These are phyloP conservation scores for Austroboletus niveus DNA, from an alignment of 1,284 basidiomycete genomes.

Conservation along the genomic window DNA sequence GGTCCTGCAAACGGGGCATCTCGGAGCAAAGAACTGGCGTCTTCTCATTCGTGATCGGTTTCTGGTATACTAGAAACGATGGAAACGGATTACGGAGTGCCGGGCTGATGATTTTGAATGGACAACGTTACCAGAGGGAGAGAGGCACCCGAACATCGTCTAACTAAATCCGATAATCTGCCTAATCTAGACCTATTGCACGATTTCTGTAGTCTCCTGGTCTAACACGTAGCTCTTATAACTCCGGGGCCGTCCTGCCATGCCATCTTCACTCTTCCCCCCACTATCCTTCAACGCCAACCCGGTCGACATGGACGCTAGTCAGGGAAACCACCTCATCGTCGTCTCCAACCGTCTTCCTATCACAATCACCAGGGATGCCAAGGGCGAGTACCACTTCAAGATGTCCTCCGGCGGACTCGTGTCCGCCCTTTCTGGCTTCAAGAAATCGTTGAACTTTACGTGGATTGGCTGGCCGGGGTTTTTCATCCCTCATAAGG, in stretches of 20 bases:
- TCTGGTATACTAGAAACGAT: neutral
- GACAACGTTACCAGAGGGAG: neutral
- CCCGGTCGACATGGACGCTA: constrained; percentile 38
- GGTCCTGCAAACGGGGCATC: constrained; percentile 12
- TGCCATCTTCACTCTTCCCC: constrained; percentile 30
- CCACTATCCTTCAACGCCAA: constrained; percentile 29
- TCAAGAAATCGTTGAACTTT: constrained; percentile 95
- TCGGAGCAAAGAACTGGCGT: constrained; percentile 7
- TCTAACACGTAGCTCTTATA: constrained; percentile 30
- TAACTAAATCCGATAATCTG: constrained; percentile 32
- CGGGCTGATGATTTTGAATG: neutral
- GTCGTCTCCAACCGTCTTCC: constrained; percentile 96
- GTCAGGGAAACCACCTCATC: constrained; percentile 72
- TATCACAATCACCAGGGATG: constrained; percentile 88
- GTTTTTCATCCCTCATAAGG: constrained; percentile 86
- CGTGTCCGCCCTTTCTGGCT: constrained; percentile 90
- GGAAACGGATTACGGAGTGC: constrained; percentile 7
- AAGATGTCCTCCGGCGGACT: constrained; percentile 97
- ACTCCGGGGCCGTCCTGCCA: constrained; percentile 10
- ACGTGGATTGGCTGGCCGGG: constrained; percentile 96
- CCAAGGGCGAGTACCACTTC: constrained; percentile 87
- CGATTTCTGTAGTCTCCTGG: constrained; percentile 17
- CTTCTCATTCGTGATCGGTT: neutral
- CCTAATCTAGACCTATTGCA: constrained; percentile 29
- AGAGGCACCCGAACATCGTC: neutral